Evolutionary conservation across 495 filamentous ascomycete species (phyloP), one percentile per base, ranked within the genome.

Genomic region (Pseudevernia furfuracea): DNA sequence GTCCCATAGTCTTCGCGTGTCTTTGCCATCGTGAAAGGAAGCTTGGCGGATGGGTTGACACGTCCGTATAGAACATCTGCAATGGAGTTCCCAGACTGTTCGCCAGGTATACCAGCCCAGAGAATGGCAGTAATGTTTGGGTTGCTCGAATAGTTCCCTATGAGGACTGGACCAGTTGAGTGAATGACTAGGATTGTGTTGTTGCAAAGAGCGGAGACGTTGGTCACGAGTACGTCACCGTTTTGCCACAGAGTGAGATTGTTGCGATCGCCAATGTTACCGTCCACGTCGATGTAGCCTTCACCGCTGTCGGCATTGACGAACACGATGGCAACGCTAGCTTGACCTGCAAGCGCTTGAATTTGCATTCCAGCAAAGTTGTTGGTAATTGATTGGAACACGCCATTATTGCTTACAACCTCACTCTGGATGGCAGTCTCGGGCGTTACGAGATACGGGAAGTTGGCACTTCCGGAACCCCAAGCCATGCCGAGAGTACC

Each of bases 131-230:
- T 97, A 63, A 98, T 82, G 73, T 97, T 97, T n/a, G 88, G 86
- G 74, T 89, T 85, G 67, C 92, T 77, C 65, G 90, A 87, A 79
- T 85, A 96, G 34, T 88, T 81, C 34, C 86, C 82, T 30, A 96
- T 70, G 0, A 96, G 77, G 25, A 97, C 90, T 21, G 93, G 83
- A 4, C 90, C 91, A 11, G 87, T 82, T 6, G 89, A 88, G 75
- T 97, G 93, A 66, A 98, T 88, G 60, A 97, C 84, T 19, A 98
- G 89, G 61, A 98, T 86, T 25, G 92, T 96, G 81, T 96, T 96
- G 76, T 89, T 86, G 78, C 89, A 94, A 66, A 83, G 71, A 25
- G 83, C 80, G 7, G 91, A 83, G 32, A 96, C 90, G 57, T 85
- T 86, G 69, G 85, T 80, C 73, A 98, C 86, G 44, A 97, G 78